Conservation (phyloP, 345 rosid species). For the Rhizophora apiculata region DNA sequence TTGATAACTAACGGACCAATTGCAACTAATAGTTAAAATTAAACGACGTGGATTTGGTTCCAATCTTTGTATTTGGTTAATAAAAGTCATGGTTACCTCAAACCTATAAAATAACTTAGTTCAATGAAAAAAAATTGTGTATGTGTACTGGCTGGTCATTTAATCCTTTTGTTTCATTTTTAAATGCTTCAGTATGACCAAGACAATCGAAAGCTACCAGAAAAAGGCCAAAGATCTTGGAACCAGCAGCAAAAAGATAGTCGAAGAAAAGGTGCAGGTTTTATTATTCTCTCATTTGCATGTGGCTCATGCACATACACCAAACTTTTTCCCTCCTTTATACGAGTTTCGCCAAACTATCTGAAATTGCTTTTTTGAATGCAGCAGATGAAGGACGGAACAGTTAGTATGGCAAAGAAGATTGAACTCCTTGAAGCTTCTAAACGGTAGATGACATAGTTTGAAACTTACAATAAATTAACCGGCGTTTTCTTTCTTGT, state of each 20-base stretch:
- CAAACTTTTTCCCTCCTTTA: not conserved
- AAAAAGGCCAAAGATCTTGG: conserved; percentile 52
- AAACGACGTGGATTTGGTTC: no score
- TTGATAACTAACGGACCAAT: no score
- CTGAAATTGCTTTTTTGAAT: not conserved
- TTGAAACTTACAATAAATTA: not conserved
- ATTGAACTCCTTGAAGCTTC: conserved; percentile 62
- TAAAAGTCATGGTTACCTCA: no score
- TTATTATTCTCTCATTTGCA: conserved; percentile 1
- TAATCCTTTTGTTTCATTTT: not conserved
- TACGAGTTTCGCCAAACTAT: no score
- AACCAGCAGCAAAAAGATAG: conserved; percentile 23
- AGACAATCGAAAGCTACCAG: conserved; percentile 72
- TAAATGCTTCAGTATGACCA: conserved; percentile 39
- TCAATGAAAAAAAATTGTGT: no score
- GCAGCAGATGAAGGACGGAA: conserved; percentile 44
- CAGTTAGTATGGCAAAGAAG: conserved; percentile 52
- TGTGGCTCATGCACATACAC: not conserved
- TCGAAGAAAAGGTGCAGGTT: conserved; percentile 47
- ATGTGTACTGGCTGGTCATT: no score
- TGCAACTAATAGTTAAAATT: no score
- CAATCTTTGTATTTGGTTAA: no score
- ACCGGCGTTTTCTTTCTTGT: no score
- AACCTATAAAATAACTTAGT: no score
- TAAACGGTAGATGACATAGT: conserved; percentile 37